Percentiles rank a stretch among this genome's conserved stretches.
These are phyloP conservation scores for Trichosporon asahii DNA, from an alignment of 1,284 basidiomycete genomes.

Conservation along the genomic window DNA sequence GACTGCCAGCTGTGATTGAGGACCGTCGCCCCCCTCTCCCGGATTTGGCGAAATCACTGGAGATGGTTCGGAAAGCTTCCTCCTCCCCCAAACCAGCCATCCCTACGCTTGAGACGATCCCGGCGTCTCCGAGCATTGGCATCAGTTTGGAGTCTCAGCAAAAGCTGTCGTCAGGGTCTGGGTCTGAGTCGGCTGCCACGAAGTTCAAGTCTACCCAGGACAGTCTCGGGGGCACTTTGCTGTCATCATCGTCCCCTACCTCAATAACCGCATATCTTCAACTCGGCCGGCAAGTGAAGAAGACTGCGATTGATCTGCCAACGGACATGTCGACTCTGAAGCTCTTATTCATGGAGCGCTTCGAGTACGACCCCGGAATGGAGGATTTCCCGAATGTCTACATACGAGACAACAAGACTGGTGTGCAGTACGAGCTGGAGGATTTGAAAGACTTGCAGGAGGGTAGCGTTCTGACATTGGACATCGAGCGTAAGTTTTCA, in stretches of 20 bases:
- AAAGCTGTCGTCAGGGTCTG: neutral
- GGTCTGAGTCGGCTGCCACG: neutral
- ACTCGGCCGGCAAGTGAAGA: constrained; percentile 87
- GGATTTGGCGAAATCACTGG: neutral
- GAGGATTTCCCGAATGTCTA: constrained; percentile 96
- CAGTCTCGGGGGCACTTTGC: too few relatives aligned
- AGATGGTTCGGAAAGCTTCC: neutral
- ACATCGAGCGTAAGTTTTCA: constrained; percentile 87
- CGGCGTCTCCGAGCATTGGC: neutral
- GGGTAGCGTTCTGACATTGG: constrained; percentile 80
- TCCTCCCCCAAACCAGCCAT: neutral
- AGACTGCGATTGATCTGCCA: constrained; percentile 67
- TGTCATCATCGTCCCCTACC: neutral
- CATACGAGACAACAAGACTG: constrained; percentile 82
- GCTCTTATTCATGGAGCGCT: constrained; percentile 88
- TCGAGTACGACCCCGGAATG: constrained; percentile 86
- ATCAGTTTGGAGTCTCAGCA: neutral
- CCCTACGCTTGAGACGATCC: neutral
- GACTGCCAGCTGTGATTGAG: constrained; percentile 30
- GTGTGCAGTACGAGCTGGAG: constrained; percentile 93
- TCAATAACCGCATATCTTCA: constrained; percentile 74
- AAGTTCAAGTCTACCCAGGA: neutral
- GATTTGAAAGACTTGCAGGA: constrained; percentile 90
- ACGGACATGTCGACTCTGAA: constrained; percentile 50
- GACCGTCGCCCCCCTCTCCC: neutral